A percentile compares a stretch with the other conserved stretches of the same genome.
Evolutionary conservation across 345 rosid species (phyloP).

Genomic region (Anastatica hierochuntica): DNA sequence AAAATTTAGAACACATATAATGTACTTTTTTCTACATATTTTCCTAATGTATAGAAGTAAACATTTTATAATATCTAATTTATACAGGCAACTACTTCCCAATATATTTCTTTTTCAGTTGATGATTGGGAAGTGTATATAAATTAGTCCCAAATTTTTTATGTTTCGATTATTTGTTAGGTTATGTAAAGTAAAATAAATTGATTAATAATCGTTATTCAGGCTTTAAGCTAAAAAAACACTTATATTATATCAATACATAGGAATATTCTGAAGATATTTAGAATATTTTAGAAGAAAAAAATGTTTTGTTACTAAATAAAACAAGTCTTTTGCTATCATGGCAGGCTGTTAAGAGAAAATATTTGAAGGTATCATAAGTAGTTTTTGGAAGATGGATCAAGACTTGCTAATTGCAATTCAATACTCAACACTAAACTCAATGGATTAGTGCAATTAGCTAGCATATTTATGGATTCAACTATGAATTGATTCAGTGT

Average conservation of each 20-base stretch:
- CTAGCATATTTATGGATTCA: no score
- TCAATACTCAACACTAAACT: background rate
- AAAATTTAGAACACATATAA: background rate
- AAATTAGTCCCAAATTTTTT: background rate
- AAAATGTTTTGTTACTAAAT: background rate
- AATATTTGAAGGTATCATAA: background rate
- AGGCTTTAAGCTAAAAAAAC: background rate
- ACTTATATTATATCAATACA: background rate
- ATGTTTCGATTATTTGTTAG: background rate
- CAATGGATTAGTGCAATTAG: background rate
- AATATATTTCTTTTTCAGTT: no score
- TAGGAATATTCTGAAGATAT: slow-evolving; percentile 20
- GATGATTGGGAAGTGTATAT: no score
- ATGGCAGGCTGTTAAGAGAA: slow-evolving; percentile 17
- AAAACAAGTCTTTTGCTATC: slow-evolving; percentile 15
- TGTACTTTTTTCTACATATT: background rate
- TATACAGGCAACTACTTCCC: no score
- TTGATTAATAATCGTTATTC: background rate
- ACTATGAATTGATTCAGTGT: no score
- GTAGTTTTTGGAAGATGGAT: background rate
- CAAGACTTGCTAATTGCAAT: background rate
- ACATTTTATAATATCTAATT: no score
- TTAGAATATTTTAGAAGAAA: slow-evolving; percentile 5
- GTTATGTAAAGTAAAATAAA: background rate
- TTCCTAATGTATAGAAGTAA: no score